Conservation (phyloP, 2,329 filamentous ascomycete genomes). For the Aspergillus felis region DNA sequence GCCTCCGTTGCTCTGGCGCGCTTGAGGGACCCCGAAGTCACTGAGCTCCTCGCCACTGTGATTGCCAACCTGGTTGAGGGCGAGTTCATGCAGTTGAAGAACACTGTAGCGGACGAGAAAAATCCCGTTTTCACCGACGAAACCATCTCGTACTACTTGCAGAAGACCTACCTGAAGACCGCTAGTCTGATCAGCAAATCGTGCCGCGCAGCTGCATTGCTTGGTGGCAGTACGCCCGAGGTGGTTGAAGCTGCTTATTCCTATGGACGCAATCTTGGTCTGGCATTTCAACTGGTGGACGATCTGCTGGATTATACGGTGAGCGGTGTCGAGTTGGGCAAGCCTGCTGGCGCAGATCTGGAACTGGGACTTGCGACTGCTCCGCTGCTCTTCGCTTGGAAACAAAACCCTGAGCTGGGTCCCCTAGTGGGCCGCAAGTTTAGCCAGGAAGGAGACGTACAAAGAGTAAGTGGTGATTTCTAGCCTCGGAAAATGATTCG, state of each 20-base stretch:
- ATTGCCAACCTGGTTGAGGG: conserved; percentile 97
- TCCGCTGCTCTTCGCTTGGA: conserved; percentile 93
- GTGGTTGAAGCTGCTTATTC: conserved; percentile 88
- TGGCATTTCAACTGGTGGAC: conserved; percentile 96
- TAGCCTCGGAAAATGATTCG: background rate
- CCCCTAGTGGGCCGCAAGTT: conserved; percentile 91
- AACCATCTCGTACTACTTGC: conserved; percentile 85
- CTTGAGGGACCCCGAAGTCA: conserved; percentile 87
- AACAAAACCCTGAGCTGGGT: conserved; percentile 77
- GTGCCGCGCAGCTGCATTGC: conserved; percentile 80
- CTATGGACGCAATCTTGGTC: conserved; percentile 88
- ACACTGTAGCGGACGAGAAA: conserved; percentile 82
- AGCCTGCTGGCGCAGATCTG: conserved; percentile 90
- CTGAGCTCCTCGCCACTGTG: conserved; percentile 89
- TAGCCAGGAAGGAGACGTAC: conserved; percentile 73
- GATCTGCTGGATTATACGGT: conserved; percentile 97
- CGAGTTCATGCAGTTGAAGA: conserved; percentile 99
- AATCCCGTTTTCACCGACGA: conserved; percentile 84
- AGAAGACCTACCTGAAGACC: conserved; percentile 98
- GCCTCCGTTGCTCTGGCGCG: conserved; percentile 91
- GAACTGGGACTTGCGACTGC: conserved; percentile 92
- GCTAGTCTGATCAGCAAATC: conserved; percentile 95
- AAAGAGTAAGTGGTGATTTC: conserved; percentile 58
- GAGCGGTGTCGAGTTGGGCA: conserved; percentile 78
- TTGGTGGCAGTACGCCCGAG: conserved; percentile 70